Base-by-base conservation (phyloP, 176 grass and related monocot species). In the Oryza nivara region DNA sequence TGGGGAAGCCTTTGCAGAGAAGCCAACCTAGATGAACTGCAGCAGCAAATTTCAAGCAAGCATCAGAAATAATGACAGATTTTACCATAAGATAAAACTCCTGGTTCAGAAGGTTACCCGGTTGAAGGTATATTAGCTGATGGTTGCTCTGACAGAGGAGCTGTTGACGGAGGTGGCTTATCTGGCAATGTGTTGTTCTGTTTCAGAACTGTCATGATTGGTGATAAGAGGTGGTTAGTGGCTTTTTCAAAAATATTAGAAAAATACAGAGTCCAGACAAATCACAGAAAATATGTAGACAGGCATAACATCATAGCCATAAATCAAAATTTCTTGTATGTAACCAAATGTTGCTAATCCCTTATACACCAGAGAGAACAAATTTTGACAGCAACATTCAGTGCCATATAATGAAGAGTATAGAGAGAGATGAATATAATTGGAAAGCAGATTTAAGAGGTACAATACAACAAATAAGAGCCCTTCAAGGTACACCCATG, bases 131-230 rank as follows among this genome's bases (percentile, higher is more conserved):
- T 63, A 72, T 93, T 87, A 44, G 72, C 84, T 75, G 81, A 88
- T 83, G 83, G 30, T 72, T 94, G 96, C 70, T 98, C 96, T 49
- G 91, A 61, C 40, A 74, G 82, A 80, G 83, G 75, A 58, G 84
- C 68, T 73, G 70, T 67, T 75, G 80, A 23, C 74, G 74, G 72
- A 65, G 78, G 63, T 78, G 88, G 68, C 81, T 95, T 98, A 52
- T 92, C 96, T 26, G 96, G 96, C 85, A 95, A 89, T 71, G 88
- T 94, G 86, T 81, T 90, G 79, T 85, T 94, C 77, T 93, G 89
- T 84, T 98, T 98, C 60, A 98, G 67, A 87, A 95, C 89, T 93
- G 85, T 64, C 36, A 93, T 72, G 77, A 56, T 72, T 54, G 80
- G 49, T 73, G 69, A 64, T 70, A 79, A 52, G 8, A 86, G 66